These are phyloP conservation scores for Alectoria sarmentosa DNA, from an alignment of 495 filamentous ascomycete genomes.

Conservation along the genomic window DNA sequence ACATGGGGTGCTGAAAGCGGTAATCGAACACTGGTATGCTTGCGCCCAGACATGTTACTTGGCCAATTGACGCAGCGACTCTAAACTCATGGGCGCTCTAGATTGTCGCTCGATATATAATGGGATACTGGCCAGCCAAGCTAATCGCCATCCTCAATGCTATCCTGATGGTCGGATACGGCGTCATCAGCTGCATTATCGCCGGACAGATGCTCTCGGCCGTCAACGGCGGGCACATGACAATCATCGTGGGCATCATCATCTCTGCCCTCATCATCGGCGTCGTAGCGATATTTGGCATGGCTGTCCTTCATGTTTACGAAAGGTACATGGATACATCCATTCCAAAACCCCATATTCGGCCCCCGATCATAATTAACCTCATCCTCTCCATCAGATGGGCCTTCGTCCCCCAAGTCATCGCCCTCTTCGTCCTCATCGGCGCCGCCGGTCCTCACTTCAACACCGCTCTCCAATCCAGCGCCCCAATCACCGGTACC, in stretches of 20 bases:
- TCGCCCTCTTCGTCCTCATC: conserved; percentile 57
- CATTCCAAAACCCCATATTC: neutral
- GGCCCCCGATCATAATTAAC: neutral
- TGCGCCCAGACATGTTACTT: neutral
- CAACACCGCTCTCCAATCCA: conserved; percentile 43
- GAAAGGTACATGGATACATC: conserved; percentile 41
- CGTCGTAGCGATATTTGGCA: conserved; percentile 64
- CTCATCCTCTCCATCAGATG: neutral
- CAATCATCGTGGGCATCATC: conserved; percentile 61
- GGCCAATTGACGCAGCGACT: neutral
- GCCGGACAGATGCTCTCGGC: conserved; percentile 50
- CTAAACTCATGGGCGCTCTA: neutral
- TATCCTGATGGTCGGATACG: conserved; percentile 59
- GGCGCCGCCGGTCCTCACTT: conserved; percentile 61
- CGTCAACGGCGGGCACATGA: conserved; percentile 49
- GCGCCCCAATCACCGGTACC: conserved; percentile 24
- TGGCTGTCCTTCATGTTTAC: conserved; percentile 64
- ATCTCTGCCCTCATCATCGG: conserved; percentile 55
- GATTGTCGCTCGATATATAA: conserved; percentile 50
- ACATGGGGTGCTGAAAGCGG: conserved; percentile 65
- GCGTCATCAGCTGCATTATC: conserved; percentile 52
- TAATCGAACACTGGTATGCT: conserved; percentile 49
- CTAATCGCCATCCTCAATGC: conserved; percentile 60
- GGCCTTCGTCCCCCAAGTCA: conserved; percentile 60
- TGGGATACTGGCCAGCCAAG: conserved; percentile 74